Evolutionary conservation across 306 rosid species (phyloP), one percentile per base, ranked within the genome.

Genomic region (Lablab purpureus): DNA sequence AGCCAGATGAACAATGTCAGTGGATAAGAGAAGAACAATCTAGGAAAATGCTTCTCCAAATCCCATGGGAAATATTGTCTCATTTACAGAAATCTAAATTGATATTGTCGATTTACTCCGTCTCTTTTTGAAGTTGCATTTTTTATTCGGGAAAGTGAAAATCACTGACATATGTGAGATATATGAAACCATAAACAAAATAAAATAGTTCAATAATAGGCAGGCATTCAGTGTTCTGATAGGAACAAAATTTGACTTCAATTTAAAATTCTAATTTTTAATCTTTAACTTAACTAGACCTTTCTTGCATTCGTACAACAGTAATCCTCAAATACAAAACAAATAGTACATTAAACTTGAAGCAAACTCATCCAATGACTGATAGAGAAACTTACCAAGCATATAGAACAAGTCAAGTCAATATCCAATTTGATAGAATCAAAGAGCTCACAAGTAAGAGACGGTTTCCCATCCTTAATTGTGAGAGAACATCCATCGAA

Each of bases 361-460:
- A 14, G n/a, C 9, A 14, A 73, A 67, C 12, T n/a, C 47, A 54
- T 43, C 4, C 28, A 49, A 34, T 10, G n/a, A 52, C 2, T 9
- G 10, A 59, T 14, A 27, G 19, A 49, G 11, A 22, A 80, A 90
- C 93, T 85, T 79, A 95, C 99, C 97, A 95, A 82, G 87, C 99
- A 95, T 87, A 95, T 85, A 58, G 99, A 88, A 86, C 99, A 95
- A 23, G 96, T 93, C 91, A 95, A 87, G 60, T 90, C 97, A 45
- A 89, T 78, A 50, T 95, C 99, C 54, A 91, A 75, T 74, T 93
- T 91, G 88, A 87, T 74, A 22, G 99, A 91, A 83, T 93, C 97
- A 66, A 84, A 89, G 71, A 95, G 90, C 76, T 93, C 92, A 64
- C 98, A 93, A 66, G 92, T 89, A 51, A 95, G 92, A 1, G 97